Conservation (phyloP, 2,329 filamentous ascomycete species). For the Exutisphaerella laricina region DNA sequence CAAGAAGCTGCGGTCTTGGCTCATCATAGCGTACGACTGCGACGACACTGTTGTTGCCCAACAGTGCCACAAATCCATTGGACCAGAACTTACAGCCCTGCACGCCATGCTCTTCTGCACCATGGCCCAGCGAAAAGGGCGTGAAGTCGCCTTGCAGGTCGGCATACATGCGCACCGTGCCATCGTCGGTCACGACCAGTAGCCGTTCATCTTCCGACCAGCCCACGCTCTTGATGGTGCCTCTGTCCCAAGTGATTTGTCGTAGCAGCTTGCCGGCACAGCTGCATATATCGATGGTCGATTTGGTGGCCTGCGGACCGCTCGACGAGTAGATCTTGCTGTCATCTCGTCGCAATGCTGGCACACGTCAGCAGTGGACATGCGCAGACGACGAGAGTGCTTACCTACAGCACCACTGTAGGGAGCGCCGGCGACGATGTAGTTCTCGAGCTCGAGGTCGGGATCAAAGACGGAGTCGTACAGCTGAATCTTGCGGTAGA, state of each 20-base stretch:
- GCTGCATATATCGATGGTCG: constrained; percentile 90
- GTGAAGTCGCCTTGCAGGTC: constrained; percentile 93
- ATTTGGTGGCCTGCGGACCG: constrained; percentile 64
- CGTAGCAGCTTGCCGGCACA: constrained; percentile 78
- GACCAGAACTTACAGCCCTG: constrained; percentile 87
- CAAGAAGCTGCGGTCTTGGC: constrained; percentile 77
- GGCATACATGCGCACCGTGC: constrained; percentile 82
- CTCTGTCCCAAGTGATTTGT: constrained; percentile 71
- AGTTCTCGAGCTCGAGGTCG: constrained; percentile 91
- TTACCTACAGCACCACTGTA: constrained; percentile 90
- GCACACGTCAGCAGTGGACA: constrained; percentile 22
- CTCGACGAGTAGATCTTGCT: constrained; percentile 75
- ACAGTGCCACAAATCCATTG: constrained; percentile 83
- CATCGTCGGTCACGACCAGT: constrained; percentile 80
- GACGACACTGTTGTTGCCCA: constrained; percentile 81
- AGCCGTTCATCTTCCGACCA: constrained; percentile 97
- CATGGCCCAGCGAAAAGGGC: constrained; percentile 84
- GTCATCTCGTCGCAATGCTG: constrained; percentile 85
- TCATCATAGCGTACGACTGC: constrained; percentile 87
- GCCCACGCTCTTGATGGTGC: constrained; percentile 76
- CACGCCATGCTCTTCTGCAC: constrained; percentile 82
- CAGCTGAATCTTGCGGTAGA: constrained; percentile 90
- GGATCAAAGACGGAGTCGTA: constrained; percentile 92
- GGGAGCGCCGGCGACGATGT: constrained; percentile 82
- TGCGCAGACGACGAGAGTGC: constrained; percentile 17